phyloP scores from a whole-genome alignment of 768 basidiomycete genomes.

The Rhodosporidiobolus sp. region DNA sequence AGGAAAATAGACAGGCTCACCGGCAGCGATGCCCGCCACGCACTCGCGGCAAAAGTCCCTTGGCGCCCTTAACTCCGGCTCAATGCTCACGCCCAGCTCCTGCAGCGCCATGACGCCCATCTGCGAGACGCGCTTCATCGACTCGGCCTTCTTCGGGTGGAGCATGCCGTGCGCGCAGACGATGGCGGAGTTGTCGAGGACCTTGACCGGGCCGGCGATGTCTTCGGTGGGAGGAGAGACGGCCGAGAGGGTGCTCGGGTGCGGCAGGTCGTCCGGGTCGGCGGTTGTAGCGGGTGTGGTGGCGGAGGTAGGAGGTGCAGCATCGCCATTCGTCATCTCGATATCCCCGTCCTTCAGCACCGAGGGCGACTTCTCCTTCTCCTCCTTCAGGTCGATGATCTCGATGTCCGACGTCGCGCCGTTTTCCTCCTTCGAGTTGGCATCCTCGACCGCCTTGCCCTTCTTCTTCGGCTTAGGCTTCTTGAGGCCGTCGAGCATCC shows the following conservation, averaged over 20 bases:
- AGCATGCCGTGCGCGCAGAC: conserved; percentile 63
- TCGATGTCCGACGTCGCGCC: neutral
- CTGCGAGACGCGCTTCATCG: conserved; percentile 67
- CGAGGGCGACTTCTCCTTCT: neutral
- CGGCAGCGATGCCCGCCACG: conserved; percentile 50
- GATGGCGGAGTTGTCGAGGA: conserved; percentile 54
- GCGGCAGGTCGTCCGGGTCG: neutral
- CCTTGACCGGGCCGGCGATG: neutral
- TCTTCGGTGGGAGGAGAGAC: conserved; percentile 40
- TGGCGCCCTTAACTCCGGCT: conserved; percentile 54
- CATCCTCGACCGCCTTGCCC: neutral
- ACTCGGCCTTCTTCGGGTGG: conserved; percentile 59
- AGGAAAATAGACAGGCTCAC: neutral
- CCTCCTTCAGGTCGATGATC: neutral
- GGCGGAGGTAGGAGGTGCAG: neutral
- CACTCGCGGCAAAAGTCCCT: conserved; percentile 63
- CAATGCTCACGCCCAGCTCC: conserved; percentile 54
- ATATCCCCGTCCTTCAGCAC: neutral
- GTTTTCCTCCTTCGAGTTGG: neutral
- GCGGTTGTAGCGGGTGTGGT: no score
- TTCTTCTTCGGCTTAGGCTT: neutral
- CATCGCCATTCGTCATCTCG: neutral
- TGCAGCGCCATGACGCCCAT: conserved; percentile 53
- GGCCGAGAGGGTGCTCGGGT: conserved; percentile 44
- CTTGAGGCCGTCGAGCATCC: conserved; percentile 55